phyloP scores from a whole-genome alignment of 148 eudicot species.

The Vaccinium vitisidaea region DNA sequence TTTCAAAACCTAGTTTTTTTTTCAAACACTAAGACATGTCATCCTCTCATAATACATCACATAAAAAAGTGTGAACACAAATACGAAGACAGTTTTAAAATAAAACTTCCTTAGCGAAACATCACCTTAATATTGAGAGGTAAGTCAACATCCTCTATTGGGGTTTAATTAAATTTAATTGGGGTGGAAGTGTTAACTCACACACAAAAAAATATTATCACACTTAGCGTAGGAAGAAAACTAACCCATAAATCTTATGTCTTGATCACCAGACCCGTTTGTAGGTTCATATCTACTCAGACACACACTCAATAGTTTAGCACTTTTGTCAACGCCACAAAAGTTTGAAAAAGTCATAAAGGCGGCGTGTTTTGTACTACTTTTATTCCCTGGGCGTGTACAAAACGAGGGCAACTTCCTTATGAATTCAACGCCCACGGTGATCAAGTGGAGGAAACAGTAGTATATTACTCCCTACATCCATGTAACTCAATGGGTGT shows the following conservation, averaged over 20 bases:
- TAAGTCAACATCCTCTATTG: background rate
- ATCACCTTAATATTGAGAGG: background rate
- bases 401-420: background rate
- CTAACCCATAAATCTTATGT: background rate
- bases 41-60: too few species aligned
- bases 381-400: background rate
- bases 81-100: too few species aligned
- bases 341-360: background rate
- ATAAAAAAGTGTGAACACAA: too few species aligned
- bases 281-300: background rate
- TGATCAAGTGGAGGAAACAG: background rate
- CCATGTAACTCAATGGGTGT: too few species aligned
- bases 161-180: background rate
- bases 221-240: background rate
- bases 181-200: background rate
- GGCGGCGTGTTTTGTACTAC: background rate
- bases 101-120: too few species aligned
- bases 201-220: background rate
- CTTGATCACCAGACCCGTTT: background rate
- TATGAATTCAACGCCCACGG: slow-evolving; percentile 10
- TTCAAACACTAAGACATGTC: too few species aligned
- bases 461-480: too few species aligned
- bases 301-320: background rate
- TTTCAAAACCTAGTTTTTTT: too few species aligned
- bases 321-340: background rate